These are phyloP conservation scores for Arthrocladium fulminans DNA, from an alignment of 2,329 filamentous ascomycete species.

Conservation along the genomic window DNA sequence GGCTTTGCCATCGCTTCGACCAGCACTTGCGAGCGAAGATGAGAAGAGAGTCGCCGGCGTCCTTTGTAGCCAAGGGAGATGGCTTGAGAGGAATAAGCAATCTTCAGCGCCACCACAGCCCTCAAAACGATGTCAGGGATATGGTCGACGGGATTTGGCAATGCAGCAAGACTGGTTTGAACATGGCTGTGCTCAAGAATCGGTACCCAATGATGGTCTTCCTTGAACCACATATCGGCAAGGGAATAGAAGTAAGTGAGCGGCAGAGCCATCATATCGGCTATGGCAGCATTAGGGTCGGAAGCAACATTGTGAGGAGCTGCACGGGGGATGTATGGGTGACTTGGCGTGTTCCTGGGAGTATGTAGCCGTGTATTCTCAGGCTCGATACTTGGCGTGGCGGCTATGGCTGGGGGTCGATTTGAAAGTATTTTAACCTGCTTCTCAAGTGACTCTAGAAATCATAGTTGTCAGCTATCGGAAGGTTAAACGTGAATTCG, in stretches of 20 bases:
- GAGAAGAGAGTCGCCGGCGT: conserved; percentile 15
- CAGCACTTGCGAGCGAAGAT: conserved; percentile 19
- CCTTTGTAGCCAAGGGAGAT: conserved; percentile 22
- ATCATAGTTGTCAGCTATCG: neutral
- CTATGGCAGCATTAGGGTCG: conserved; percentile 18
- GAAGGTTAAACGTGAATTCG: too few species aligned
- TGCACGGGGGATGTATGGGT: neutral
- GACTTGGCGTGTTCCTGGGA: neutral
- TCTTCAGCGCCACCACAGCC: conserved; percentile 20
- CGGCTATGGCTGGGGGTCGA: neutral
- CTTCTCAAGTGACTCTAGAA: conserved; percentile 3
- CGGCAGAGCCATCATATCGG: conserved; percentile 17
- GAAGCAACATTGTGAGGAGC: neutral
- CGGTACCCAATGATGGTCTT: conserved; percentile 31
- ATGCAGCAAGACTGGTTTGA: conserved; percentile 12
- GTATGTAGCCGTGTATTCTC: neutral
- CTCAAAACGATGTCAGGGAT: conserved; percentile 20
- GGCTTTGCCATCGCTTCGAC: conserved; percentile 20
- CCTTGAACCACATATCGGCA: conserved; percentile 29
- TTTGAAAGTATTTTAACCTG: neutral
- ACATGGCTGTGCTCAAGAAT: conserved; percentile 24
- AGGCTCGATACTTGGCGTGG: neutral
- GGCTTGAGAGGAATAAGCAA: conserved; percentile 21
- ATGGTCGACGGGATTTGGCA: conserved; percentile 16
- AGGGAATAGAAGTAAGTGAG: conserved; percentile 20